Base-by-base conservation (phyloP, 495 filamentous ascomycete species). In the Xylaria cubensis region DNA sequence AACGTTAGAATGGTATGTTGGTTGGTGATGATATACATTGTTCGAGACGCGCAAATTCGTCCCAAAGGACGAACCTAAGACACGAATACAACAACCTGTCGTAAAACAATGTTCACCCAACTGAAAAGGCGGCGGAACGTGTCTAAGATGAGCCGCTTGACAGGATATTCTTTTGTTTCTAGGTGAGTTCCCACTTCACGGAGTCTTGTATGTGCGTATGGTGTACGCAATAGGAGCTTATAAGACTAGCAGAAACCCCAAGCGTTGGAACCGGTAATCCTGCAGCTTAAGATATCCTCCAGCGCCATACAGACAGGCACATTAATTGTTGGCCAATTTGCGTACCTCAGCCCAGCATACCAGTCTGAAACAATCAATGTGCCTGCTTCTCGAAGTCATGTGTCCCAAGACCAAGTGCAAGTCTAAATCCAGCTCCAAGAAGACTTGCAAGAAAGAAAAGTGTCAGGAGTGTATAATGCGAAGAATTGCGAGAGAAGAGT, bases 321-420 rank as follows among this genome's bases (percentile, higher is more conserved):
- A 50, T 65, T 3, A 21, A 32, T n/a, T 13, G 13, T 44, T 17
- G 2, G n/a, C 41, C 42, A 42, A 65, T n/a, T 53, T 51, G 10
- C 8, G 32, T 29, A 24, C 21, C 39, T 24, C 26, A 46, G 48
- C 24, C 29, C 32, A 26, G n/a, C 55, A 32, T 62, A 69, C 39
- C 26, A 9, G 44, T 69, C 9, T 69, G 19, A 36, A 19, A 29
- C 17, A n/a, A 70, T 58, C 48, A 50, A 64, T 53, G 68, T 65
- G 61, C 69, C 48, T 71, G 26, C n/a, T 64, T 58, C 12, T 71
- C 61, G 61, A 63, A 34, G 48, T 50, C 34, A 64, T 55, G 69
- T 71, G 69, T 58, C 24, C 69, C 21, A 71, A 70, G 58, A 61
- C 46, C 32, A 70, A 48, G 61, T 44, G 48, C 48, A 71, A 65